A percentile compares a stretch with the other conserved stretches of the same genome.
Conservation (phyloP, 2,329 filamentous ascomycete genomes). For the Monilinia vaccinii-corymbosi region DNA sequence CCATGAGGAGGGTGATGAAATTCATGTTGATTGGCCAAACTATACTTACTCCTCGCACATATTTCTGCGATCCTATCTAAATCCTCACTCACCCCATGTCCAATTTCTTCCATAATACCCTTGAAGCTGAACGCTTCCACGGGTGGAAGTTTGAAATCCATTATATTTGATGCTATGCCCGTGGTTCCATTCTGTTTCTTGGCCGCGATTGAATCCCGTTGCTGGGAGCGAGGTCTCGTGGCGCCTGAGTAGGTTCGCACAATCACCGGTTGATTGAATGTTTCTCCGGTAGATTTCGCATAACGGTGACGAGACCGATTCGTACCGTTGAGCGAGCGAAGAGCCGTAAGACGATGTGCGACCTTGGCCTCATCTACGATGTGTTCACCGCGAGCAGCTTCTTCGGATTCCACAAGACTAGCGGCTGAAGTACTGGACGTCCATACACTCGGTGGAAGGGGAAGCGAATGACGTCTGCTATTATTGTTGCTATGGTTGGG, state of each 20-base stretch:
- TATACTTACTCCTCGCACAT: slow-evolving; percentile 55
- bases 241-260: slow-evolving; percentile 53
- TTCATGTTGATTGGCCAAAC: slow-evolving; percentile 58
- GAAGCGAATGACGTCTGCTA: slow-evolving; percentile 25
- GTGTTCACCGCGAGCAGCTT: slow-evolving; percentile 28
- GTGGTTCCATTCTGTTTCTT: slow-evolving; percentile 24
- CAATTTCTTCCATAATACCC: slow-evolving; percentile 50
- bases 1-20: slow-evolving; percentile 55
- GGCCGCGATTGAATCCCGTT: slow-evolving; percentile 21
- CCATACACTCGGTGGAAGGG: slow-evolving; percentile 27
- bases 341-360: slow-evolving; percentile 48
- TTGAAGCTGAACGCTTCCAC: slow-evolving; percentile 57
- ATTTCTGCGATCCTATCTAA: slow-evolving; percentile 59
- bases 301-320: slow-evolving; percentile 37
- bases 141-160: slow-evolving; percentile 44
- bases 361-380: slow-evolving; percentile 45
- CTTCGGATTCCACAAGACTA: slow-evolving; percentile 28
- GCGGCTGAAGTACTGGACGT: slow-evolving; percentile 27
- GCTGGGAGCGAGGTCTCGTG: slow-evolving; percentile 29
- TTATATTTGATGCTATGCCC: slow-evolving; percentile 18
- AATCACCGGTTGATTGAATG: slow-evolving; percentile 56
- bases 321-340: slow-evolving; percentile 46
- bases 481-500: not conserved
- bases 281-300: slow-evolving; percentile 47
- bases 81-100: slow-evolving; percentile 43